Evolutionary conservation across 257 asterid species (phyloP).

Genomic region (Prunella vulgaris): DNA sequence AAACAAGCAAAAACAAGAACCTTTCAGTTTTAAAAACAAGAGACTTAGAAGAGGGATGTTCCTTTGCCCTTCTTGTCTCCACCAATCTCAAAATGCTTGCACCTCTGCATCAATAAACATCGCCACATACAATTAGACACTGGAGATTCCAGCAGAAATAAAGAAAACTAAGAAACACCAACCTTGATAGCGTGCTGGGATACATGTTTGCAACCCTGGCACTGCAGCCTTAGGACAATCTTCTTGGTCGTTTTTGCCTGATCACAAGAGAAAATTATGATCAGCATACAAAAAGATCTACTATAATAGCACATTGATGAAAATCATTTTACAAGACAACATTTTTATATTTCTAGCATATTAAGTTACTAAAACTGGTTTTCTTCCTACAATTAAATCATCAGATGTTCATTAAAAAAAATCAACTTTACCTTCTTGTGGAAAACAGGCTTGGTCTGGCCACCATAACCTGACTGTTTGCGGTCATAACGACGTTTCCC

Average conservation of each 20-base stretch:
- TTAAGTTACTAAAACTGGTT: too few relatives aligned
- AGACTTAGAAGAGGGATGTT: conserved; percentile 42
- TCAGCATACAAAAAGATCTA: neutral
- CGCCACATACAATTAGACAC: neutral
- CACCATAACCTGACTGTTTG: conserved; percentile 85
- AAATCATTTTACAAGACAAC: too few relatives aligned
- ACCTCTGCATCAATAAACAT: conserved; percentile 27
- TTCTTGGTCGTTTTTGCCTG: conserved; percentile 75
- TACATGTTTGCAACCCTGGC: conserved; percentile 69
- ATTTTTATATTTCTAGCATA: too few relatives aligned
- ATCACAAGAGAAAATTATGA: neutral
- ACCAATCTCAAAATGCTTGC: conserved; percentile 55
- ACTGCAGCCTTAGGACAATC: conserved; percentile 68
- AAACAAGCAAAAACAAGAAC: neutral
- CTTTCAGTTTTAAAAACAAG: neutral
- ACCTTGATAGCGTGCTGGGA: conserved; percentile 78
- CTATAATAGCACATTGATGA: too few relatives aligned
- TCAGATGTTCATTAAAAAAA: neutral
- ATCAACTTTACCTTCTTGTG: conserved; percentile 64
- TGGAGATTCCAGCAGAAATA: neutral
- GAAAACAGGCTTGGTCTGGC: conserved; percentile 82
- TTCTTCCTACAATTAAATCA: neutral
- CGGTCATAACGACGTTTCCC: conserved; percentile 86
- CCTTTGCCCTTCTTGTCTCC: conserved; percentile 60
- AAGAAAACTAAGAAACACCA: neutral